phyloP scores from a whole-genome alignment of 2,329 filamentous ascomycete species.

The Aspergillus proliferans region DNA sequence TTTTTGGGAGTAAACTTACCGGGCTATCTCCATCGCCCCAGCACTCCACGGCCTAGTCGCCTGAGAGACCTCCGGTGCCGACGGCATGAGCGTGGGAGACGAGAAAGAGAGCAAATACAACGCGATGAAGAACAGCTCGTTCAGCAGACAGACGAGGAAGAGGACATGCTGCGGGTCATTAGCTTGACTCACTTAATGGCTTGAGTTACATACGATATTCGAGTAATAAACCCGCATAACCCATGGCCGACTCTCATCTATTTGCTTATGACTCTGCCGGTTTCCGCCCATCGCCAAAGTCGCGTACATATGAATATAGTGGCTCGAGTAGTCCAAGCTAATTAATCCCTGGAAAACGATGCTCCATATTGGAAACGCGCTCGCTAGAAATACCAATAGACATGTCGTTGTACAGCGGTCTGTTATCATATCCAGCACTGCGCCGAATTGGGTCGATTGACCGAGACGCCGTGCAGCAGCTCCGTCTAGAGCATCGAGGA shows the following conservation, averaged over 20 bases:
- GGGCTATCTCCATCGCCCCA: background rate
- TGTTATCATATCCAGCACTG: slow-evolving; percentile 94
- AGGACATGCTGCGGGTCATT: slow-evolving; percentile 61
- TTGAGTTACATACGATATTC: slow-evolving; percentile 63
- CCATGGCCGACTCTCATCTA: slow-evolving; percentile 77
- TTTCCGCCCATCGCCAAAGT: slow-evolving; percentile 75
- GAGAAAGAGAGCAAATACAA: slow-evolving; percentile 91
- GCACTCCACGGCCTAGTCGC: background rate
- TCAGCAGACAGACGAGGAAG: slow-evolving; percentile 76
- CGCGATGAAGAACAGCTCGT: slow-evolving; percentile 93
- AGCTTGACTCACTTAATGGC: background rate
- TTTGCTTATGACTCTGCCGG: slow-evolving; percentile 74
- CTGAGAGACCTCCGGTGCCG: background rate
- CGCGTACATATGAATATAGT: slow-evolving; percentile 70
- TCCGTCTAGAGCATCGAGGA: slow-evolving; percentile 88
- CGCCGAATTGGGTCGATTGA: slow-evolving; percentile 87
- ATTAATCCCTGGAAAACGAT: slow-evolving; percentile 89
- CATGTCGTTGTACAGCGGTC: slow-evolving; percentile 92
- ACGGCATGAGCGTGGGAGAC: background rate
- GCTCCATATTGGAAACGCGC: slow-evolving; percentile 86
- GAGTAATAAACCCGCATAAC: slow-evolving; percentile 89
- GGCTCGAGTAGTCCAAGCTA: slow-evolving; percentile 81
- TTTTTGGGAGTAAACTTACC: background rate
- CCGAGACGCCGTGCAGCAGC: slow-evolving; percentile 75
- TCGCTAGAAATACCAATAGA: slow-evolving; percentile 81